Base-by-base conservation (phyloP, 179 eudicot species). In the Camellia oleifera region DNA sequence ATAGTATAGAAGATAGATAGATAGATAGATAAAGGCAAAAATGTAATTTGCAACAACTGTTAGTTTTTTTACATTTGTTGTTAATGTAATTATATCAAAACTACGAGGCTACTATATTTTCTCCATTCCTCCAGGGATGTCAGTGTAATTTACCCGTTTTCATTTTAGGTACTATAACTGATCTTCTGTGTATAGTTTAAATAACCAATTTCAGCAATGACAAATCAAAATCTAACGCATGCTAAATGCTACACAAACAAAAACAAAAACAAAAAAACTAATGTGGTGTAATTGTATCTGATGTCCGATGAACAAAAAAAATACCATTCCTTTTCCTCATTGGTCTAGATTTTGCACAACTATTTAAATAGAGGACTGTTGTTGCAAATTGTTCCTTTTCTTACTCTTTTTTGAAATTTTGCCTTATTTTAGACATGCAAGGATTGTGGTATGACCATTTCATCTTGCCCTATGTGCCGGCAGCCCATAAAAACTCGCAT, bases 381-480 rank as follows among this genome's bases (percentile, higher is more conserved):
- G 15, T 72, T 54, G 63, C 4, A 8, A 23, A 9, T 40, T 13
- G 45, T 53, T 6, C 45, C 23, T 26, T 12, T 72, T 23, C 74
- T 71, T 11, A 3, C 7, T 45, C 56, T 23, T 17, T 65, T 3
- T 46, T 53, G 2, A 44, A 48, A 50, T 67, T 57, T 57, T 68
- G 26, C 48, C 40, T 70, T 42, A n/a, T 66, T 76, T 46, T 60
- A 80, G 97, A 88, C 91, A 45, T 93, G 97, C 91, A 86, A 79
- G 83, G 95, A 93, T 53, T 93, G 97, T 81, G 92, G 94, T 63
- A 85, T 76, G 53, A 77, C 89, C 20, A 78, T 93, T 20, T 63
- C 86, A 32, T 78, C 85, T 18, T 93, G 97, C 69, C 96, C 94
- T 72, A 58, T 93, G 73, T 93, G 97, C 82, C 90, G 96, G 79